A percentile compares a stretch with the other conserved stretches of the same genome.
Evolutionary conservation across 352 stramenopile genomes (phyloP).

Genomic region (Phytophthora melonis): DNA sequence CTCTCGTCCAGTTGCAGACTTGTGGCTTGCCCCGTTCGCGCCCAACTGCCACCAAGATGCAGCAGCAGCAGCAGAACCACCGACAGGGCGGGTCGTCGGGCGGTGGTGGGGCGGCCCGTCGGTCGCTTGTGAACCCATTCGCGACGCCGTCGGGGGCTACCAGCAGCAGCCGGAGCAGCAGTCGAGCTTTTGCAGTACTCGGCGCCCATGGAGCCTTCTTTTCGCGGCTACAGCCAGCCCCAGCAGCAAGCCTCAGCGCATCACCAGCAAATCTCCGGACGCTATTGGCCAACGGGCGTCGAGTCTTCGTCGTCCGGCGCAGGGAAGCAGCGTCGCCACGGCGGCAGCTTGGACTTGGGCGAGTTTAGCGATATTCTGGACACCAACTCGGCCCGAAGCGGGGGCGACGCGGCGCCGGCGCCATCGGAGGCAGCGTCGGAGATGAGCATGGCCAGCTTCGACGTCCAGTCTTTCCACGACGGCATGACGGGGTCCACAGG

Average conservation of each 20-base stretch:
- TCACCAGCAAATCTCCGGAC: constrained; percentile 19
- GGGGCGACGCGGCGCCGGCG: constrained; percentile 6
- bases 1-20: constrained; percentile 14
- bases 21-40: constrained; percentile 1
- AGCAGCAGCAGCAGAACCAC: constrained; percentile 8
- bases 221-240: constrained; percentile 38
- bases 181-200: constrained; percentile 31
- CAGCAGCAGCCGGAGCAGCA: constrained; percentile 25
- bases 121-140: constrained; percentile 30
- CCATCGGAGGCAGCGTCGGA: constrained; percentile 32
- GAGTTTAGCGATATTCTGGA: constrained; percentile 56
- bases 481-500: constrained; percentile 15
- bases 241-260: constrained; percentile 13
- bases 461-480: constrained; percentile 48
- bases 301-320: constrained; percentile 28
- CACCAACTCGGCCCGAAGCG: constrained; percentile 5
- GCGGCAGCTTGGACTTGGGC: constrained; percentile 40
- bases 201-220: constrained; percentile 42
- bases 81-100: constrained; percentile 7
- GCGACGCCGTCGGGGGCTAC: not conserved
- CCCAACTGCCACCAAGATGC: constrained; percentile 16
- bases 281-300: constrained; percentile 35
- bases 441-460: constrained; percentile 47
- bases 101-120: constrained; percentile 19
- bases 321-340: constrained; percentile 29